Conservation (phyloP, 495 filamentous ascomycete genomes). For the Podospora pseudoanserina region DNA sequence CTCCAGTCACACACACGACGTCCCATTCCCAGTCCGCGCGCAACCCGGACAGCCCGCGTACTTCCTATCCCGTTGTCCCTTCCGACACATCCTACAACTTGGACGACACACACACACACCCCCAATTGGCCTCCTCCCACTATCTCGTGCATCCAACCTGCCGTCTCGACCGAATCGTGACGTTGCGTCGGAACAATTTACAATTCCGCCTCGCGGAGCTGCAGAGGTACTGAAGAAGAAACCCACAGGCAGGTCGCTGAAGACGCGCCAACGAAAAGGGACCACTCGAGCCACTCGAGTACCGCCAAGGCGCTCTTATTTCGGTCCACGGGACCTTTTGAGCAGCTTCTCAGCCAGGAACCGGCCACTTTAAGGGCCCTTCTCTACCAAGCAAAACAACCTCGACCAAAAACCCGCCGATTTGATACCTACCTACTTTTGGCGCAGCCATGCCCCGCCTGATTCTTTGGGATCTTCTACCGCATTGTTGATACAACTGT, state of each 20-base stretch:
- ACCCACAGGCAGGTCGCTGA: background rate
- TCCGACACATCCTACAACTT: background rate
- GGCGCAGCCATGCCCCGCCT: constrained; percentile 27
- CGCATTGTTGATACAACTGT: constrained; percentile 39
- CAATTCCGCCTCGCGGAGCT: constrained; percentile 1
- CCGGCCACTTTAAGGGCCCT: background rate
- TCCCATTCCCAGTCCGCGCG: background rate
- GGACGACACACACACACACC: background rate
- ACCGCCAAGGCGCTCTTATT: constrained; percentile 9
- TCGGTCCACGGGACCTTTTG: constrained; percentile 5
- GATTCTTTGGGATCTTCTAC: constrained; percentile 17
- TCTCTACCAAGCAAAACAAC: constrained; percentile 5
- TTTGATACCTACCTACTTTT: constrained; percentile 7
- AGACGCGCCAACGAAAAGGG: background rate
- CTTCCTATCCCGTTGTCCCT: background rate
- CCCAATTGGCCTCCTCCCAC: constrained; percentile 1
- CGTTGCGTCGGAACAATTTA: constrained; percentile 8
- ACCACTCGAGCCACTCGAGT: background rate
- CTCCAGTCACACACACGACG: background rate
- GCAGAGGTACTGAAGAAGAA: background rate
- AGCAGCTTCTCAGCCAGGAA: background rate
- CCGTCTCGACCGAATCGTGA: background rate
- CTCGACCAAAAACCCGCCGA: constrained; percentile 6
- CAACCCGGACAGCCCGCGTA: background rate
- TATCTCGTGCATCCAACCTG: background rate